Base-by-base conservation (phyloP, 345 rosid species). In the Raphanus sativus region DNA sequence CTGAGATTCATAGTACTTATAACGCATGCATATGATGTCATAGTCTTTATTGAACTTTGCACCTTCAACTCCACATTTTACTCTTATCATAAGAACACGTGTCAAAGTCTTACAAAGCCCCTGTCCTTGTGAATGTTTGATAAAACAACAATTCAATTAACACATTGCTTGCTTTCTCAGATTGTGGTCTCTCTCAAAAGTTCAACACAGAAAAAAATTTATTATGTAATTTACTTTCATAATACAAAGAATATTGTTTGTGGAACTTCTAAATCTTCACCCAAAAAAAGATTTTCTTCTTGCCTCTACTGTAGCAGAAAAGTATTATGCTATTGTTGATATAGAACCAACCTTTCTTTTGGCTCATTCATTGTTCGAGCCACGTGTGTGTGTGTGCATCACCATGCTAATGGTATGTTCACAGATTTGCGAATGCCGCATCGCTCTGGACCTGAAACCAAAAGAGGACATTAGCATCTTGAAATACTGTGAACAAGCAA, bases 361-460 rank as follows among this genome's bases (percentile, higher is more conserved):
- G 70, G 71, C 62, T 58, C n/a, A 58, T 2, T 32, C 58, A 28
- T 11, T 48, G 65, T 16, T 48, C 11, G 16, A 32, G 24, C 56
- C 62, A 33, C 25, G 34, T 6, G 40, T 75, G 38, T 45, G 21
- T 15, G 58, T 75, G 38, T 45, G 73, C 16, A 48, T 32, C 64
- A 33, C 13, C 63, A 15, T 3, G 30, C 30, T 28, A 28, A 28
- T 28, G 30, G 4, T 28, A 28, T 28, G 62, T 40, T 77, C 38
- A 17, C 36, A 1, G 7, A 59, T 40, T 38, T 48, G 56, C 21
- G 24, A 6, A 25, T 66, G 68, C 58, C 56, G 8, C 6, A 48
- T 34, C 12, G 69, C 69, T 59, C 73, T 66, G 63, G 6, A 60
- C 6, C 73, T 78, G 69, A 48, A 32, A 45, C 8, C 62, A 71